Base-by-base conservation (phyloP, 768 basidiomycete species). In the Mycena rebaudengoi region DNA sequence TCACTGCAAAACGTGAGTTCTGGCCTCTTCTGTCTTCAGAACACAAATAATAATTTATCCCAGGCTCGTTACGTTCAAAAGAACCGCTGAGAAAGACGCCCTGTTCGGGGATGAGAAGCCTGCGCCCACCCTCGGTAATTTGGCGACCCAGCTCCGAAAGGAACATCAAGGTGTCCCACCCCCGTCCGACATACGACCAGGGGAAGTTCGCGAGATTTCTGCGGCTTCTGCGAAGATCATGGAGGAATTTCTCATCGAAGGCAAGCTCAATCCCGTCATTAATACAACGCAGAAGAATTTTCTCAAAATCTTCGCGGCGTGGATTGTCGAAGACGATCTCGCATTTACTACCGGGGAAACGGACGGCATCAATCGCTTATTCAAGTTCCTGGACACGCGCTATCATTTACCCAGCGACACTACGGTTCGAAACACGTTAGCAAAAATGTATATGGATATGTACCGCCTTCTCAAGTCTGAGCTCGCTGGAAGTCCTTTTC, bases 291-390 rank as follows among this genome's bases (percentile, higher is more conserved):
- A 69, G 60, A 51, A 32, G 14, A 63, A 63, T 21, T 71, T 69
- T 53, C 35, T 60, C 35, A 56, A 55, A 26, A 33, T 64, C 33
- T 69, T 71, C 56, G 28, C 64, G 3, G 61, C 59, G n/a, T 74
- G 73, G 72, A 64, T 74, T 33, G 39, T 73, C 29, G 71, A 74
- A n/a, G 71, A 74, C 5, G 66, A 70, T 53, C 65, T 74, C 3
- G 62, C 74, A 14, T 75, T 69, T 50, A 74, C 70, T 6, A 70
- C 68, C 3, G 69, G 71, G 23, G 68, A 75, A 46, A 50, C 70
- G 11, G 50, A 45, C 7, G 65, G 52, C 3, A 66, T 71, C 32
- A 25, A 20, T 1, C 50, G 48, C 10, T 50, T 70, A 3, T 57
- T 57, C n/a, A 16, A 18, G 14, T 57, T 35, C 32, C 13, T 46